phyloP scores from a whole-genome alignment of 768 basidiomycete species.

The Boletus reticulatus region DNA sequence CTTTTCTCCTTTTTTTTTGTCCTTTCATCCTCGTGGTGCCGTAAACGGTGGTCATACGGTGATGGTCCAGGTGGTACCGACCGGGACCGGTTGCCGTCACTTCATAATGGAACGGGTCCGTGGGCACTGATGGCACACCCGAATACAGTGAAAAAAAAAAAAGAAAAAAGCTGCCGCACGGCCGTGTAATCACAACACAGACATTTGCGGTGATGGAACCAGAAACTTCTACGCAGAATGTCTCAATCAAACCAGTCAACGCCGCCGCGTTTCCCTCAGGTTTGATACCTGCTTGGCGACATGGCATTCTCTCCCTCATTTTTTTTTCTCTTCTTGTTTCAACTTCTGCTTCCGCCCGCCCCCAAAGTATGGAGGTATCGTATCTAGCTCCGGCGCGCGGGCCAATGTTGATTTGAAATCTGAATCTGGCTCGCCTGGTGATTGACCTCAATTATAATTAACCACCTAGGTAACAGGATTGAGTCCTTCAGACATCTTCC shows the following conservation, averaged over 20 bases:
- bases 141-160: neutral
- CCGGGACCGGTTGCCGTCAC: conserved; percentile 11
- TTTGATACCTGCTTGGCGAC: no score
- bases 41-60: neutral
- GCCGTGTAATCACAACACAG: neutral
- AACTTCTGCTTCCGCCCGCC: no score
- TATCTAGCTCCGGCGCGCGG: no score
- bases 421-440: no score
- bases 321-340: neutral
- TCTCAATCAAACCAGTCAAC: no score
- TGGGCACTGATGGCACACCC: neutral
- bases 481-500: neutral
- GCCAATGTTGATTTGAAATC: no score
- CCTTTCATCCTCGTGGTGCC: neutral
- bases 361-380: no score
- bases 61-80: conserved; percentile 1
- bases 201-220: no score
- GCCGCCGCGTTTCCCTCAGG: neutral
- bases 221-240: no score
- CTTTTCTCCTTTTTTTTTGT: neutral
- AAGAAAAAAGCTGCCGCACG: neutral
- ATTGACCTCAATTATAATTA: no score
- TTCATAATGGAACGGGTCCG: conserved; percentile 10
- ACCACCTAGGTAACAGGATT: no score
- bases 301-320: neutral